Evolutionary conservation across 306 rosid species (phyloP).

Genomic region (Erythrophleum fordii): DNA sequence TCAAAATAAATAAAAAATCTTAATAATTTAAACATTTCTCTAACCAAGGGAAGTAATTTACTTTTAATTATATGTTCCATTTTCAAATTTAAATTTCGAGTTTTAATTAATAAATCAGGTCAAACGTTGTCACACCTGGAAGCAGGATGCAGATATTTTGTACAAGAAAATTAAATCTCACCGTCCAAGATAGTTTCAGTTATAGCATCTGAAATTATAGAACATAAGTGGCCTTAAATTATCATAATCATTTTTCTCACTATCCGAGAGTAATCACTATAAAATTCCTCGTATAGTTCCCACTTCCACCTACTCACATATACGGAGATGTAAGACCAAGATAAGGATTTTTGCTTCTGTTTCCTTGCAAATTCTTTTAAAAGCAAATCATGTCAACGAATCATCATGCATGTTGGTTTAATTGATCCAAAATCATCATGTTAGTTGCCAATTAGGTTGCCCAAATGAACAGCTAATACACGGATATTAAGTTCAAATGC

Average conservation of each 20-base stretch:
- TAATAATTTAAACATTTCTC: no score
- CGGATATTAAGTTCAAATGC: neutral
- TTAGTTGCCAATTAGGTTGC: neutral
- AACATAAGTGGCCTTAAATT: neutral
- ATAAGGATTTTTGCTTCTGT: neutral
- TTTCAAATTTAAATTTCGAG: no score
- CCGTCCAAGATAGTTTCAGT: neutral
- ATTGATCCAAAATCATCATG: neutral
- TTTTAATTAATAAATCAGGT: no score
- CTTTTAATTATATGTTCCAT: no score
- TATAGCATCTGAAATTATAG: neutral
- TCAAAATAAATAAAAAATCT: no score
- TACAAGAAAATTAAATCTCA: neutral
- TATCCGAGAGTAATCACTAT: no score
- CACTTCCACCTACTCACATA: neutral
- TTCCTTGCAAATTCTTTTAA: neutral
- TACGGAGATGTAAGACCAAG: neutral
- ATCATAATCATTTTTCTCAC: neutral
- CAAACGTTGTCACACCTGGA: no score
- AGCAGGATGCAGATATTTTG: no score
- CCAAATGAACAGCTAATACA: neutral
- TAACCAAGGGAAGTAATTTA: no score
- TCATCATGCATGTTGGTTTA: neutral
- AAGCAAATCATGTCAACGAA: neutral
- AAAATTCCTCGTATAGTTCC: neutral